These are phyloP conservation scores for Diutina neorugosa DNA, from an alignment of 1,139 yeast species.

Conservation along the genomic window DNA sequence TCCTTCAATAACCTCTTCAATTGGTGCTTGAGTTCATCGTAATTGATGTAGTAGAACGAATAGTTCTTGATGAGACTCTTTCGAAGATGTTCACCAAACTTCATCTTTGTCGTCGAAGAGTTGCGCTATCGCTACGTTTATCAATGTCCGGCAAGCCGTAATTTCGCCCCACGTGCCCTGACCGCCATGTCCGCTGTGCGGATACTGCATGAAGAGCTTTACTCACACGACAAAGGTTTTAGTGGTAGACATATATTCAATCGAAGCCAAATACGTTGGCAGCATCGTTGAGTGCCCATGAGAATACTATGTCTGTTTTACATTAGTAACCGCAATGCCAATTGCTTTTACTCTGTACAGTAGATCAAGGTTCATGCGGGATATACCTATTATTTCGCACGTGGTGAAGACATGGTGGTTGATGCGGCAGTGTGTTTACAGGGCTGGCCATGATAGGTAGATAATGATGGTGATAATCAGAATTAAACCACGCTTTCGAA, in stretches of 20 bases:
- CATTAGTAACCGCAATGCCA: too few species aligned
- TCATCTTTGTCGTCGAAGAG: conserved; percentile 27
- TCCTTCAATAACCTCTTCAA: conserved; percentile 53
- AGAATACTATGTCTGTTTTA: too few species aligned
- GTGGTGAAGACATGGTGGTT: neutral
- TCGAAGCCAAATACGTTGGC: too few species aligned
- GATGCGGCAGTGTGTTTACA: neutral
- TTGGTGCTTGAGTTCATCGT: conserved; percentile 79
- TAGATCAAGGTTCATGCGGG: neutral
- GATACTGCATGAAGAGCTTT: neutral
- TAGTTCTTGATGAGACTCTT: conserved; percentile 72
- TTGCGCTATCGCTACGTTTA: neutral
- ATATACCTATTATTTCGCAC: neutral
- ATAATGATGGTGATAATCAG: too few species aligned
- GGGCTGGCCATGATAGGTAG: neutral
- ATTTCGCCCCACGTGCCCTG: neutral
- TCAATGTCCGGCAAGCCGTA: neutral
- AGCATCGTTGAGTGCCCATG: too few species aligned
- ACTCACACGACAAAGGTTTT: neutral
- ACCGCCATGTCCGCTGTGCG: neutral
- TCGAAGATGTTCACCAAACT: conserved; percentile 69
- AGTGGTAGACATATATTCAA: too few species aligned
- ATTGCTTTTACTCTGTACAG: too few species aligned
- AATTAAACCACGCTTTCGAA: too few species aligned
- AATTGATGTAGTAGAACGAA: conserved; percentile 78